Evolutionary conservation across 2,329 filamentous ascomycete species (phyloP).

Genomic region (Arthrobotrys megalospora): DNA sequence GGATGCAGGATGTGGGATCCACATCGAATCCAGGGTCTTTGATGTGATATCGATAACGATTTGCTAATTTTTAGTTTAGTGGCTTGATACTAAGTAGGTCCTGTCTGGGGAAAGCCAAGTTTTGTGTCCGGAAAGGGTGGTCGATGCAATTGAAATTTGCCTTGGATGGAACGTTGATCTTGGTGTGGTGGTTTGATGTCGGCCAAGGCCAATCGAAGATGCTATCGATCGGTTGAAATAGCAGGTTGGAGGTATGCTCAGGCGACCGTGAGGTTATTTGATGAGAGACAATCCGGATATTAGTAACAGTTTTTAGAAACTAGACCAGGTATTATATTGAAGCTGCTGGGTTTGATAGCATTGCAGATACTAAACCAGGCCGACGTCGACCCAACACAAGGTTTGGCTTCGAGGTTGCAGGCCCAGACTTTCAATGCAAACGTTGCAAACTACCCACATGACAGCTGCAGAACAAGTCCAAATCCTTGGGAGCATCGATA

Average conservation of each 20-base stretch:
- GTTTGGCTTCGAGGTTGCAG: neutral
- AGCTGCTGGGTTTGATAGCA: neutral
- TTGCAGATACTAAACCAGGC: neutral
- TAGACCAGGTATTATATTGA: neutral
- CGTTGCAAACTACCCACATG: neutral
- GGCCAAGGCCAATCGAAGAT: conserved; percentile 1
- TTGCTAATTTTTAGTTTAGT: conserved; percentile 6
- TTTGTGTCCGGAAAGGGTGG: neutral
- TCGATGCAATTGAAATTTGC: conserved; percentile 35
- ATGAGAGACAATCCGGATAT: neutral
- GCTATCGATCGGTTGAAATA: neutral
- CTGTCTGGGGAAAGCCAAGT: conserved; percentile 29
- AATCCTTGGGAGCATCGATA: conserved; percentile 9
- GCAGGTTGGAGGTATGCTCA: no score
- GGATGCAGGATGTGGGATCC: conserved; percentile 8
- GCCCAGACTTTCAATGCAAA: neutral
- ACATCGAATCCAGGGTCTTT: conserved; percentile 37
- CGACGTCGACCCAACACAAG: conserved; percentile 16
- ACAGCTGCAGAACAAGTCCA: neutral
- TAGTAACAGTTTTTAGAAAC: neutral
- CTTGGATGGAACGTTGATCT: conserved; percentile 38
- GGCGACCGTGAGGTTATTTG: neutral
- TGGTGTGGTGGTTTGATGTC: conserved; percentile 21
- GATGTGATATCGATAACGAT: conserved; percentile 41
- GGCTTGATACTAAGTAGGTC: neutral